Evolutionary conservation across 768 basidiomycete species (phyloP), one percentile per base, ranked within the genome.

Genomic region (Termitomyces sp.): DNA sequence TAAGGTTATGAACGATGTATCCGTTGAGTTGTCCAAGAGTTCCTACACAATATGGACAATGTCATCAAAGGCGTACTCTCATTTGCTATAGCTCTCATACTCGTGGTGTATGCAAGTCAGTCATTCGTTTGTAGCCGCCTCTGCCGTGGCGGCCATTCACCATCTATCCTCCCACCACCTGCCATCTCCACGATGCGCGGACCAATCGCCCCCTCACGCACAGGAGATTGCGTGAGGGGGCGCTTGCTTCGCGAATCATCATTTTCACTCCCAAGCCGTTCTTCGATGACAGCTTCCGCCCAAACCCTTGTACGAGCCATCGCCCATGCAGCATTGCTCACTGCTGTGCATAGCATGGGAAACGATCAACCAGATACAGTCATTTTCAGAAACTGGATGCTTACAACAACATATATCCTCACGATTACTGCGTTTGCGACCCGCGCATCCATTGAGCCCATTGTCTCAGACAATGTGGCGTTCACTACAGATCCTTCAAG

Each of bases 31-130:
- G 37, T 28, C 48, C 30, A 50, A 5, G 21, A 50, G 31, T n/a
- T 50, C 35, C 42, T 56, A 50, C 42, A 50, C 47, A 30, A 23
- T 6, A 50, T 56, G 55, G 49, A 56, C 55, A 44, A 19, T 9
- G 31, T 42, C 33, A 30, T 50, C 7, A 14, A 33, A 51, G 17
- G 14, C 49, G 7, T 50, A 50, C 41, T 51, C 11, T 37, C 42
- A 0, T 45, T 42, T 44, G 10, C 17, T 3, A 0, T 50, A 17
- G 30, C 30, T 10, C 0, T 42, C 40, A 23, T 31, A 26, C 38
- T 50, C 38, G 40, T 10, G 7, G 31, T n/a, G 19, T 19, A 23
- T 17, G 23, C 15, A 14, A 26, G 12, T 9, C 38, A 23, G 2
- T 21, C 55, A 17, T n/a, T 41, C 33, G 35, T 49, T 42, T 21